A percentile compares a stretch with the other conserved stretches of the same genome.
phyloP scores from a whole-genome alignment of 305 asterid species.

The Fraxinus sp. region DNA sequence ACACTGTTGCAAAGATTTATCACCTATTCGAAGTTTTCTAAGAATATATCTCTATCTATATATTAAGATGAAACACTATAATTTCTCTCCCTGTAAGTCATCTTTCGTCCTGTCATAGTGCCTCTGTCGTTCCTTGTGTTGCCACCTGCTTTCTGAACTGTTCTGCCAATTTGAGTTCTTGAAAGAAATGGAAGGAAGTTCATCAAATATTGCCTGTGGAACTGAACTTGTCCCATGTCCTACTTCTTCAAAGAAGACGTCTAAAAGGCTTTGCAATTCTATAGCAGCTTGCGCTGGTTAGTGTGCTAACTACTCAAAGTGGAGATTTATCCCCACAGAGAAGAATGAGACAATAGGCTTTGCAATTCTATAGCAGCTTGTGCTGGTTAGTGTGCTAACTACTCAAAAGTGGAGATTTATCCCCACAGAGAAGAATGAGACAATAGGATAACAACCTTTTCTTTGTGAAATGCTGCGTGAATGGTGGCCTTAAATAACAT shows the following conservation, averaged over 20 bases:
- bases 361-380: no score
- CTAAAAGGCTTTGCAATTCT: not conserved
- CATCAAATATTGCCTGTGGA: not conserved
- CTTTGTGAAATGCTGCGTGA: constrained; percentile 56
- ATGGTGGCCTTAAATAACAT: constrained; percentile 64
- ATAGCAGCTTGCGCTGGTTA: constrained; percentile 66
- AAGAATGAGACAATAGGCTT: no score
- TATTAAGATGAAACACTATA: not conserved
- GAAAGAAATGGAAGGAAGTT: not conserved
- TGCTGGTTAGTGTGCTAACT: constrained; percentile 73
- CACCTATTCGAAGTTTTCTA: not conserved
- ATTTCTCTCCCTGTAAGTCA: not conserved
- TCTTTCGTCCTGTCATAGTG: not conserved
- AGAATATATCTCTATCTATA: not conserved
- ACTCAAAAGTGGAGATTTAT: constrained; percentile 80
- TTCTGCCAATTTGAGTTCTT: not conserved
- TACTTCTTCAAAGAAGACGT: not conserved
- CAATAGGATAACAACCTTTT: constrained; percentile 34
- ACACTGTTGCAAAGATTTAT: not conserved
- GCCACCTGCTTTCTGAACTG: not conserved
- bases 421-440: constrained; percentile 67
- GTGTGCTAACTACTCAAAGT: constrained; percentile 72
- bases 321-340: constrained; percentile 71
- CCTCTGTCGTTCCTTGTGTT: not conserved
- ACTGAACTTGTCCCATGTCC: not conserved